phyloP scores from a whole-genome alignment of 805 yeast species.

The Kurtzmaniella fragi region DNA sequence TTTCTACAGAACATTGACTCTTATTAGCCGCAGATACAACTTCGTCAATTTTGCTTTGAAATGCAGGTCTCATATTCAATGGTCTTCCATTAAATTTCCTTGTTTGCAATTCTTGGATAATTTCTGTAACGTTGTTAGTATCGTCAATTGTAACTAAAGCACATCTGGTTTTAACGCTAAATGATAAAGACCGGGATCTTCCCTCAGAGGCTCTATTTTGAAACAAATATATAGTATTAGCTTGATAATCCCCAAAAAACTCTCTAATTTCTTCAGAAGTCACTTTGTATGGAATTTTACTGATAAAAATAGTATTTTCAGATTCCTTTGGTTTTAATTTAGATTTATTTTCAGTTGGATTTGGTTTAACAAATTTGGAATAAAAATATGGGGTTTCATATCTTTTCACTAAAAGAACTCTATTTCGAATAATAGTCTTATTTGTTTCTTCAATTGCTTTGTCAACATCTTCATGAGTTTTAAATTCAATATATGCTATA shows the following conservation, averaged over 20 bases:
- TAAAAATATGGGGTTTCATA: slow-evolving; percentile 14
- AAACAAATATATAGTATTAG: slow-evolving; percentile 45
- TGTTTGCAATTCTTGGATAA: slow-evolving; percentile 34
- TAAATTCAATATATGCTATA: slow-evolving; percentile 39
- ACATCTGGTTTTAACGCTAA: slow-evolving; percentile 35
- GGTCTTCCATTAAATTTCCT: slow-evolving; percentile 32
- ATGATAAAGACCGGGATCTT: slow-evolving; percentile 14
- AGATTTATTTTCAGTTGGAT: neutral
- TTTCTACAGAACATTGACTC: neutral
- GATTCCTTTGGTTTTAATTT: slow-evolving; percentile 16
- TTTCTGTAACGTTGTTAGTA: slow-evolving; percentile 37
- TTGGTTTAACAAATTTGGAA: neutral
- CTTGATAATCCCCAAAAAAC: slow-evolving; percentile 40
- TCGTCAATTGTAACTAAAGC: slow-evolving; percentile 49
- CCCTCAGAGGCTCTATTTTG: slow-evolving; percentile 27
- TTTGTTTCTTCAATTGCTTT: slow-evolving; percentile 21
- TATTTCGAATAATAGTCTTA: slow-evolving; percentile 23
- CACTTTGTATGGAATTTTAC: slow-evolving; percentile 31
- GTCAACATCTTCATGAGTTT: slow-evolving; percentile 21
- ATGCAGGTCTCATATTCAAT: slow-evolving; percentile 36
- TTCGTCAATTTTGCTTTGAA: slow-evolving; percentile 38
- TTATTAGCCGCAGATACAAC: slow-evolving; percentile 32
- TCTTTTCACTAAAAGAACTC: slow-evolving; percentile 21
- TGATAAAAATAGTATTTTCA: slow-evolving; percentile 42
- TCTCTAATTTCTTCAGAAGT: slow-evolving; percentile 42